phyloP scores from a whole-genome alignment of 148 eudicot genomes.

The Camellia lanceoleosa region DNA sequence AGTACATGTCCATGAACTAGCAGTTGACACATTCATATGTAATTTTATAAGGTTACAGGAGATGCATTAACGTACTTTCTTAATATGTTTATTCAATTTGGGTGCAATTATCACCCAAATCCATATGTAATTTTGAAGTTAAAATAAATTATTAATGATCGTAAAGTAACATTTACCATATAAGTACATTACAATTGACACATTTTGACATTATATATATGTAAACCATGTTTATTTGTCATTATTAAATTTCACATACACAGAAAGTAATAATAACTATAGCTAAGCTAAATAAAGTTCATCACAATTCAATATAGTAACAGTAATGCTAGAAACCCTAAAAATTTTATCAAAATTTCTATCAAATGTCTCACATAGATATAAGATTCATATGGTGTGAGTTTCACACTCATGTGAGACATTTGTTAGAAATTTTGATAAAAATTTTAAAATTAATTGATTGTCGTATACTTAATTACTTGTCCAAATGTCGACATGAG shows the following conservation, averaged over 20 bases:
- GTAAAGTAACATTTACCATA: neutral
- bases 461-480: neutral
- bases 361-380: too few relatives aligned
- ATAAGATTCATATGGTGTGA: too few relatives aligned
- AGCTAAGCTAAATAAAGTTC: neutral
- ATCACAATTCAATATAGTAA: neutral
- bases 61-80: too few relatives aligned
- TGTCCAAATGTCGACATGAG: neutral
- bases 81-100: too few relatives aligned
- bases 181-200: neutral
- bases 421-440: too few relatives aligned
- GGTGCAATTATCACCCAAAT: too few relatives aligned
- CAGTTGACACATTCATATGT: too few relatives aligned
- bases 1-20: too few relatives aligned
- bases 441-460: neutral
- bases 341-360: too few relatives aligned
- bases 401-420: too few relatives aligned
- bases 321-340: neutral
- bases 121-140: too few relatives aligned
- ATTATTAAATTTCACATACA: neutral
- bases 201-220: neutral
- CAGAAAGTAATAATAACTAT: neutral
- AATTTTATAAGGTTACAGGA: too few relatives aligned
- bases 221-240: neutral
- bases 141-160: neutral